Percentiles rank a stretch among this genome's conserved stretches.
phyloP scores from a whole-genome alignment of 768 basidiomycete genomes.

The Boletus rufocinnamomeus region DNA sequence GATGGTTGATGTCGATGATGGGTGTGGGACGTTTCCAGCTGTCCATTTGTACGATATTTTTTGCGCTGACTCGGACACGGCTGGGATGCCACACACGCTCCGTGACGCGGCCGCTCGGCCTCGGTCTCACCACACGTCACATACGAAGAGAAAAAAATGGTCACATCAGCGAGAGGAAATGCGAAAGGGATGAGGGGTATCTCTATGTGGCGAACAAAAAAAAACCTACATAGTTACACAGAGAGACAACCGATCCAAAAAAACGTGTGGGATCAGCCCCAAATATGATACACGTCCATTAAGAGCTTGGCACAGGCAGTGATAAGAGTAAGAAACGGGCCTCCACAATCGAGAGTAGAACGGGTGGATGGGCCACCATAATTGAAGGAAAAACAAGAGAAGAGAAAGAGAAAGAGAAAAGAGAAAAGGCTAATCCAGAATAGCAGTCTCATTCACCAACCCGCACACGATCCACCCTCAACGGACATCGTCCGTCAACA shows the following conservation, averaged over 20 bases:
- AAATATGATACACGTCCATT: constrained; percentile 27
- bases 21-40: neutral
- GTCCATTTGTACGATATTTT: neutral
- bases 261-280: constrained; percentile 5
- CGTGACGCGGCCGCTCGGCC: neutral
- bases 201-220: constrained; percentile 19
- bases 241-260: constrained; percentile 19
- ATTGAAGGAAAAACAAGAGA: constrained; percentile 7
- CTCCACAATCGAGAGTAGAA: constrained; percentile 12
- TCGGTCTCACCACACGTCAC: neutral
- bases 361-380: constrained; percentile 13
- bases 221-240: constrained; percentile 29
- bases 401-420: neutral
- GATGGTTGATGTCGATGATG: neutral
- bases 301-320: constrained; percentile 12
- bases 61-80: neutral
- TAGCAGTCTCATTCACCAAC: constrained; percentile 15
- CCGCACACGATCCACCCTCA: constrained; percentile 14
- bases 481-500: constrained; percentile 48
- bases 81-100: neutral
- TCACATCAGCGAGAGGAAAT: neutral
- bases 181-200: constrained; percentile 28
- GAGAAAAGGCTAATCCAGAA: constrained; percentile 10
- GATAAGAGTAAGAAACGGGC: constrained; percentile 15
- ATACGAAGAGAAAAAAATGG: neutral